These are phyloP conservation scores for Botrytis aclada DNA, from an alignment of 2,329 filamentous ascomycete genomes.

Conservation along the genomic window DNA sequence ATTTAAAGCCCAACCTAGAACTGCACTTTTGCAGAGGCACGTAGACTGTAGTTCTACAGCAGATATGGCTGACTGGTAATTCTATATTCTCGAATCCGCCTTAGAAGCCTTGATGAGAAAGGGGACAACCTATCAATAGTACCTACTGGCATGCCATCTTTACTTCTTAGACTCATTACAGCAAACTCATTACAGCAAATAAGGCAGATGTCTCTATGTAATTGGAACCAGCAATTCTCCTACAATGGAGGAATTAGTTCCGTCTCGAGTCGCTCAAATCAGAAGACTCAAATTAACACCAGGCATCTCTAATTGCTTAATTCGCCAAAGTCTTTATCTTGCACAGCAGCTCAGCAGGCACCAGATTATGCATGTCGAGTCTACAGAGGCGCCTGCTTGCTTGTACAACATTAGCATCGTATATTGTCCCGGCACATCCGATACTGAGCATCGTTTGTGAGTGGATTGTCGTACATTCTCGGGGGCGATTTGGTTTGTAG, in stretches of 20 bases:
- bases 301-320: background rate
- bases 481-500: conserved; percentile 2
- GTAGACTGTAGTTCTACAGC: background rate
- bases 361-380: conserved; percentile 1
- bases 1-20: background rate
- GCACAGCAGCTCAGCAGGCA: conserved; percentile 14
- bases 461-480: background rate
- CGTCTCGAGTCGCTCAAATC: background rate
- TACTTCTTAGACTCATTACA: background rate
- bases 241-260: background rate
- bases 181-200: background rate
- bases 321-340: background rate
- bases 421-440: background rate
- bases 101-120: background rate
- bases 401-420: background rate
- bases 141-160: background rate
- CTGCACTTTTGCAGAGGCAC: background rate
- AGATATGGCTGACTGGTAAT: background rate
- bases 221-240: background rate
- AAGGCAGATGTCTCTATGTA: background rate
- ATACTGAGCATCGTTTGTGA: background rate
- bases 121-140: background rate
- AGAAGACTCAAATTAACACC: background rate
- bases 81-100: background rate
- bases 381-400: background rate